Evolutionary conservation across 176 grass and related monocot species (phyloP), one percentile per base, ranked within the genome.

Genomic region (Pontederia crassipes): DNA sequence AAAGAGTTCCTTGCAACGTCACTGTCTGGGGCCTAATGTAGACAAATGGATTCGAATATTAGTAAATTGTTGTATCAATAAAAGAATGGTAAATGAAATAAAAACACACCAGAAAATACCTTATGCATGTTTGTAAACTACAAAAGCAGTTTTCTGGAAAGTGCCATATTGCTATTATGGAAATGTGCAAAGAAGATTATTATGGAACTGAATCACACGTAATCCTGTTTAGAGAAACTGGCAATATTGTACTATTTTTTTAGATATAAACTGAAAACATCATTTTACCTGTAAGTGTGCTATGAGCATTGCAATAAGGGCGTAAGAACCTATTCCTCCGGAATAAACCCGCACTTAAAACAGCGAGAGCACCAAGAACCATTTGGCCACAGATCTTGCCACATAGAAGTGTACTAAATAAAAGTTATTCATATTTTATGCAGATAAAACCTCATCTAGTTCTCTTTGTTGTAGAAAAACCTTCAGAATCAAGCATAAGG

Each of bases 1-100:
- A 89, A 98, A 10, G 94, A 98, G 74, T 81, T 98, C 77, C 79
- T 93, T 69, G 79, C 88, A n/a, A 98, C 86, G 72, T 98, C 94
- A 86, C 89, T 98, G 66, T 92, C 88, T 55, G 88, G 74, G 54
- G 74, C 79, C 94, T 98, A 73, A 1, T 40, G 32, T 7, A 40
- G 32, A 3, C 32, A 40, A 40, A 40, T 40, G 32, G 32, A 40
- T 40, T 40, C 32, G 6, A 40, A 40, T 7, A 40, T 40, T 40
- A 40, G 32, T 40, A 40, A 40, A 3, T 40, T 40, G 2, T 3
- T 3, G 6, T 3, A 7, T 40, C 32, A 40, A 72, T 58, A 61
- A 35, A 64, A 78, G 46, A 55, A 86, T 2, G 57, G 58, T 26
- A 74, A 69, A 40, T 5, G 54, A 66, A 48, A 27, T 45, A 68